phyloP scores from a whole-genome alignment of 2,329 filamentous ascomycete genomes.

The Helotiales sp. region DNA sequence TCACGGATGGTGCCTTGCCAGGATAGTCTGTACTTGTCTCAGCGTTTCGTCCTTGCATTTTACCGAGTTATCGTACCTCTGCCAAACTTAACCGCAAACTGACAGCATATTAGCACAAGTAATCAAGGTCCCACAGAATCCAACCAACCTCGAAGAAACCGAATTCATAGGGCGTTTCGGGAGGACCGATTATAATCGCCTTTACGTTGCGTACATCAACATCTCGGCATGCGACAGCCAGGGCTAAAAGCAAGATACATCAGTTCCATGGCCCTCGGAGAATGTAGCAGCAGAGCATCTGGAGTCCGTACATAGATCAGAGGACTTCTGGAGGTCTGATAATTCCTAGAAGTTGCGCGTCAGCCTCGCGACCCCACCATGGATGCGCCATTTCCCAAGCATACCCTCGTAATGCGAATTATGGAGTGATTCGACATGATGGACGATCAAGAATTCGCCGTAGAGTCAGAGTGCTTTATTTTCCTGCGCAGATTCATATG shows the following conservation, averaged over 20 bases:
- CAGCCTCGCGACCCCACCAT: conserved; percentile 44
- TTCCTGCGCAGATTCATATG: conserved; percentile 25
- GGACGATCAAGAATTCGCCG: conserved; percentile 18
- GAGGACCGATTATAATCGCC: conserved; percentile 88
- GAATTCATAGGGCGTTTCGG: conserved; percentile 94
- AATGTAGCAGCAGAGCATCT: neutral
- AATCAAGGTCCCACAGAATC: neutral
- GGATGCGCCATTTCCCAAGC: conserved; percentile 36
- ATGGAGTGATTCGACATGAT: conserved; percentile 83
- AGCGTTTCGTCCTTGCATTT: conserved; percentile 3
- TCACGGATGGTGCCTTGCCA: conserved; percentile 63
- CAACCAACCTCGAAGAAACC: conserved; percentile 87
- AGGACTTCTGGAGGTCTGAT: conserved; percentile 79
- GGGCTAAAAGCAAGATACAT: conserved; percentile 56
- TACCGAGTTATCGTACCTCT: conserved; percentile 60
- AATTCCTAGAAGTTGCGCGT: conserved; percentile 67
- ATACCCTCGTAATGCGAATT: conserved; percentile 83
- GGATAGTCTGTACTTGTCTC: conserved; percentile 72
- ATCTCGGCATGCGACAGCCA: conserved; percentile 87
- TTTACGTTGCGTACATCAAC: conserved; percentile 86
- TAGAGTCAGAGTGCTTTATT: conserved; percentile 8
- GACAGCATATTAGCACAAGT: conserved; percentile 39
- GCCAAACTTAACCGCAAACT: conserved; percentile 80
- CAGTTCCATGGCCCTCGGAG: conserved; percentile 27
- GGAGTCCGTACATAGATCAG: conserved; percentile 74